Conservation (phyloP, 345 rosid species). For the Pistacia atlantica region DNA sequence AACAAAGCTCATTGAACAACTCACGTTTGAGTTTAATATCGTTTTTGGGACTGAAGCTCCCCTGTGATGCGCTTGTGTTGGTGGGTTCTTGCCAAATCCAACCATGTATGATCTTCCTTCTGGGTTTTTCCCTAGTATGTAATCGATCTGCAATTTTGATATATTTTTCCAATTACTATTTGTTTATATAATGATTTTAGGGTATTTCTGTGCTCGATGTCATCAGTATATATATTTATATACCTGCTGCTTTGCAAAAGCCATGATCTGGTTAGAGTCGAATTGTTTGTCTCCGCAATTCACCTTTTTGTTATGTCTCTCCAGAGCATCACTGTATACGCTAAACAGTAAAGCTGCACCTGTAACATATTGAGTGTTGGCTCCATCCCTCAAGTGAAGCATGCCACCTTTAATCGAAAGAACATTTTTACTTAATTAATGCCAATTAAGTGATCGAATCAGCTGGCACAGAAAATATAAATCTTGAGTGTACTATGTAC, state of each 20-base stretch:
- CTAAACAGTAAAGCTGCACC: conserved; percentile 58
- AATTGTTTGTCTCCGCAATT: conserved; percentile 52
- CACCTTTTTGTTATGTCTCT: conserved; percentile 45
- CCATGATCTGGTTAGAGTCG: conserved; percentile 47
- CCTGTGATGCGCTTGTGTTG: conserved; percentile 77
- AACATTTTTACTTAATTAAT: too few relatives aligned
- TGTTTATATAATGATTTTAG: too few relatives aligned
- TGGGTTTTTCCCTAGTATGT: conserved; percentile 80
- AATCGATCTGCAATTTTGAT: conserved; percentile 56
- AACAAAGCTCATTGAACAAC: conserved; percentile 73
- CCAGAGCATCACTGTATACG: conserved; percentile 56
- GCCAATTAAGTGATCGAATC: too few relatives aligned
- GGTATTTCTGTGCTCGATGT: too few relatives aligned
- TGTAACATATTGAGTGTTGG: conserved; percentile 83
- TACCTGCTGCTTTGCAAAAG: conserved; percentile 76
- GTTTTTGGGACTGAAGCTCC: conserved; percentile 64
- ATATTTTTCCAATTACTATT: too few relatives aligned
- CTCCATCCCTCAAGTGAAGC: conserved; percentile 85
- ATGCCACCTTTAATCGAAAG: conserved; percentile 55
- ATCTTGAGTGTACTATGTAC: conserved; percentile 19
- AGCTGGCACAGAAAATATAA: too few relatives aligned
- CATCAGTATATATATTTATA: too few relatives aligned
- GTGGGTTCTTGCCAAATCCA: conserved; percentile 80
- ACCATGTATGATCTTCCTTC: conserved; percentile 85
- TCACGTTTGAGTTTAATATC: conserved; percentile 22